phyloP scores from a whole-genome alignment of 306 rosid genomes.

The Crotalaria pallida region DNA sequence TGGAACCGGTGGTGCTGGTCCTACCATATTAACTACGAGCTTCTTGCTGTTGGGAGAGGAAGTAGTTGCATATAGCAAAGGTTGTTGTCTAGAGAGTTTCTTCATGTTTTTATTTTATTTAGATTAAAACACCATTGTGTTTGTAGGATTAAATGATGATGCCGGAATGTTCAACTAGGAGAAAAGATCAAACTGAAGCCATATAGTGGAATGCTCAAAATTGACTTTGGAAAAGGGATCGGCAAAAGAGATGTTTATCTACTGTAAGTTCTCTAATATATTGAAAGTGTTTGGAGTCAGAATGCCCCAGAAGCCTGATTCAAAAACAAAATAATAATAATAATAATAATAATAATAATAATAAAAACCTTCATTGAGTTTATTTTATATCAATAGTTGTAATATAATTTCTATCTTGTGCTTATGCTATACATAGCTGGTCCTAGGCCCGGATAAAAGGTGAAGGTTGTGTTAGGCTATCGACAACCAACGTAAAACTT shows the following conservation, averaged over 20 bases:
- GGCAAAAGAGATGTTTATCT: constrained; percentile 91
- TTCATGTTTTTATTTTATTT: constrained; percentile 7
- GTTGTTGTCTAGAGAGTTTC: constrained; percentile 33
- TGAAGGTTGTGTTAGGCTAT: no score
- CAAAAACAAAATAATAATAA: background rate
- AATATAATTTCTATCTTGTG: constrained; percentile 1
- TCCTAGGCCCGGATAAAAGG: no score
- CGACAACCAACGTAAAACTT: no score
- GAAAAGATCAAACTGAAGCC: constrained; percentile 82
- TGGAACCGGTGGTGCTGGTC: constrained; percentile 97
- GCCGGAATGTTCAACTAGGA: constrained; percentile 59
- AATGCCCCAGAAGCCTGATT: background rate
- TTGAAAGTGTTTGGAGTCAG: constrained; percentile 12
- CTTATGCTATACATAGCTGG: no score
- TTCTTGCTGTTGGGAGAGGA: constrained; percentile 93
- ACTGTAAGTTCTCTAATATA: constrained; percentile 55
- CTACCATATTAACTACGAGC: constrained; percentile 88
- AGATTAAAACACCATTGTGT: constrained; percentile 29
- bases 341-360: no score
- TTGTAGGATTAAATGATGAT: constrained; percentile 39
- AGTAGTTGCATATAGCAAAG: constrained; percentile 85
- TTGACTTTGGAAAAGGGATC: constrained; percentile 93
- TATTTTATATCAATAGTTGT: background rate
- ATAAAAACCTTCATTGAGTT: background rate
- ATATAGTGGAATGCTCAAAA: constrained; percentile 88